A percentile compares a stretch with the other conserved stretches of the same genome.
Conservation (phyloP, 2,329 filamentous ascomycete genomes). For the Plenodomus tracheiphilus region DNA sequence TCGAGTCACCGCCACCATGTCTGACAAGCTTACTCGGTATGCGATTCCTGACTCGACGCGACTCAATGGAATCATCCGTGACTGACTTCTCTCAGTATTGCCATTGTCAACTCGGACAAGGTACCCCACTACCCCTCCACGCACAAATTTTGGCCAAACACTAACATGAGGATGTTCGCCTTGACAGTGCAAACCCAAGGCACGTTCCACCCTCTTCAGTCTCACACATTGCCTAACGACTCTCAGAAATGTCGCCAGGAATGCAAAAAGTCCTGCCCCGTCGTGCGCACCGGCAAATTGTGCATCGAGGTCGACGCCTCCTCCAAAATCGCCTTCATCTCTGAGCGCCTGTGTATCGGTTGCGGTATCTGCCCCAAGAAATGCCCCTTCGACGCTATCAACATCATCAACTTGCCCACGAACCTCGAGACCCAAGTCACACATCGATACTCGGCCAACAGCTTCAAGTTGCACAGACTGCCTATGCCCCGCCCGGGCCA, state of each 20-base stretch:
- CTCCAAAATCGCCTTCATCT: slow-evolving; percentile 97
- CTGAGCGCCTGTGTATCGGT: slow-evolving; percentile 92
- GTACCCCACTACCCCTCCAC: slow-evolving; percentile 58
- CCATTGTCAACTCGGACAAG: slow-evolving; percentile 99
- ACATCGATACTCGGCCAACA: slow-evolving; percentile 98
- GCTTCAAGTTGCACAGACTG: slow-evolving; percentile 97
- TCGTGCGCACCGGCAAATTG: slow-evolving; percentile 94
- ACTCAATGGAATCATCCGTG: background rate
- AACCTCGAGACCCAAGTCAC: slow-evolving; percentile 98
- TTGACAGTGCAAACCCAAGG: slow-evolving; percentile 82
- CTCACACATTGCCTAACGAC: slow-evolving; percentile 18
- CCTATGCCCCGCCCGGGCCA: slow-evolving; percentile 95
- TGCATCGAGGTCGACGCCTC: slow-evolving; percentile 91
- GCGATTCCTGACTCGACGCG: slow-evolving; percentile 29
- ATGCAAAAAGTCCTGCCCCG: slow-evolving; percentile 98
- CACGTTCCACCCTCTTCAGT: slow-evolving; percentile 47
- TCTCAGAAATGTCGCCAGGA: slow-evolving; percentile 96
- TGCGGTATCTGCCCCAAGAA: slow-evolving; percentile 99
- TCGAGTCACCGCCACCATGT: slow-evolving; percentile 59
- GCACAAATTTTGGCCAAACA: slow-evolving; percentile 31
- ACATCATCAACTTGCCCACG: slow-evolving; percentile 99
- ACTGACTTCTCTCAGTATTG: slow-evolving; percentile 65
- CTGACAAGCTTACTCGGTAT: slow-evolving; percentile 94
- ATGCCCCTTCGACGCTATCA: slow-evolving; percentile 97
- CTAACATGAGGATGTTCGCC: slow-evolving; percentile 48